phyloP scores from a whole-genome alignment of 805 yeast species.

The Candida adriatica region DNA sequence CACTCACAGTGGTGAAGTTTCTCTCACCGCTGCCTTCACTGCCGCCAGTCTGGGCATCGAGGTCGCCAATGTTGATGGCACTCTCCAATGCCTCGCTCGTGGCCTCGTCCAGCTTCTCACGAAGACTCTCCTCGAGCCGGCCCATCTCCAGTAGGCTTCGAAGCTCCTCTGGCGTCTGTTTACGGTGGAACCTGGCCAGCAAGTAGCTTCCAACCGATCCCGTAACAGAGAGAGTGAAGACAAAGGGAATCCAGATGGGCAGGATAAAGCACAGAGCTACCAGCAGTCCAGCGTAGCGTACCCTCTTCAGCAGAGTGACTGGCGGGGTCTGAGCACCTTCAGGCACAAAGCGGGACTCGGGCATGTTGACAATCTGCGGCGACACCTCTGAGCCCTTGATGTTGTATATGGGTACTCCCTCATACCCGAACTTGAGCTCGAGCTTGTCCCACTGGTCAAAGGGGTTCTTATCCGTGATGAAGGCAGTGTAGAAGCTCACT shows the following conservation, averaged over 20 bases:
- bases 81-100: constrained; percentile 21
- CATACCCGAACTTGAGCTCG: constrained; percentile 37
- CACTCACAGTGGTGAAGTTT: background rate
- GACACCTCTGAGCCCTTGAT: constrained; percentile 32
- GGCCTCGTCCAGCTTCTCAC: constrained; percentile 20
- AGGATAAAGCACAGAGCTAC: constrained; percentile 21
- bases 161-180: constrained; percentile 8
- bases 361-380: constrained; percentile 49
- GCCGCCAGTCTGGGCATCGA: constrained; percentile 16
- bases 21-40: constrained; percentile 12
- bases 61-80: constrained; percentile 18
- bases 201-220: constrained; percentile 34
- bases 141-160: constrained; percentile 4
- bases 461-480: constrained; percentile 66
- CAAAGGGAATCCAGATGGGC: constrained; percentile 47
- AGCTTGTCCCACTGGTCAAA: constrained; percentile 45
- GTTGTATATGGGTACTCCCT: constrained; percentile 31
- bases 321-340: constrained; percentile 8
- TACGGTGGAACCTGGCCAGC: constrained; percentile 29
- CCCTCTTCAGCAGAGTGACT: constrained; percentile 10
- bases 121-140: constrained; percentile 1
- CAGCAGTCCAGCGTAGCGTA: constrained; percentile 22
- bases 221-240: constrained; percentile 28
- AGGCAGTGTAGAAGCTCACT: constrained; percentile 82
- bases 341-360: constrained; percentile 22